Conservation (phyloP, 2,329 filamentous ascomycete genomes). For the Trichothecium roseum region DNA sequence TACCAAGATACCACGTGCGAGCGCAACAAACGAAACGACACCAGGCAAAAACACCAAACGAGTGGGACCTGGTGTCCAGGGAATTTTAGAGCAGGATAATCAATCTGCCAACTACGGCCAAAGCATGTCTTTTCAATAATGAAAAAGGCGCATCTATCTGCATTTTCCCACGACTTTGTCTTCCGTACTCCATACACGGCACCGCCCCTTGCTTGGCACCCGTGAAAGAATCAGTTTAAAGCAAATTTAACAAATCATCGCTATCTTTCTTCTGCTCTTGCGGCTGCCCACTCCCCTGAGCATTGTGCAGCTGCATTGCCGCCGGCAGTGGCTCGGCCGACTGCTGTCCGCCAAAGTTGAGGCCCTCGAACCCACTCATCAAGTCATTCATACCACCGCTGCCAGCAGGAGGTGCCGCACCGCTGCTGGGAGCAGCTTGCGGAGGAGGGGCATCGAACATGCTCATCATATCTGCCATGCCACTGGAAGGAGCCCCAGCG, state of each 20-base stretch:
- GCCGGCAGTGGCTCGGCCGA: constrained; percentile 53
- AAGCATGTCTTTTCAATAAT: no score
- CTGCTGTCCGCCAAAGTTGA: constrained; percentile 58
- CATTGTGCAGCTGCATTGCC: constrained; percentile 41
- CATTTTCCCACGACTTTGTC: no score
- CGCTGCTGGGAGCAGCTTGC: constrained; percentile 21
- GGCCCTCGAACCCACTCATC: constrained; percentile 76
- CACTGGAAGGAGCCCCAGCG: constrained; percentile 26
- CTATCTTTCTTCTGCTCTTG: constrained; percentile 43
- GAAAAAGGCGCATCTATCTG: no score
- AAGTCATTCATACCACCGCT: constrained; percentile 70
- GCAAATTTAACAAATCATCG: constrained; percentile 45
- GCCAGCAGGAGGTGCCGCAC: constrained; percentile 25
- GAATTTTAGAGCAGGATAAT: no score
- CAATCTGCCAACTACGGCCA: no score
- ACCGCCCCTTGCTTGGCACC: background rate
- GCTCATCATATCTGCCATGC: constrained; percentile 56
- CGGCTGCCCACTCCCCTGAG: constrained; percentile 18
- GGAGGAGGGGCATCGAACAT: constrained; percentile 58
- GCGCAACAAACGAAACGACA: no score
- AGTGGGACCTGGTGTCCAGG: no score
- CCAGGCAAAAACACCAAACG: no score
- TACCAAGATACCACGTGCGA: no score
- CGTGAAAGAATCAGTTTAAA: constrained; percentile 17
- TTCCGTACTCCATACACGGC: constrained; percentile 1